Conservation (phyloP, 2,329 filamentous ascomycete genomes). For the Pseudogymnoascus sp. region DNA sequence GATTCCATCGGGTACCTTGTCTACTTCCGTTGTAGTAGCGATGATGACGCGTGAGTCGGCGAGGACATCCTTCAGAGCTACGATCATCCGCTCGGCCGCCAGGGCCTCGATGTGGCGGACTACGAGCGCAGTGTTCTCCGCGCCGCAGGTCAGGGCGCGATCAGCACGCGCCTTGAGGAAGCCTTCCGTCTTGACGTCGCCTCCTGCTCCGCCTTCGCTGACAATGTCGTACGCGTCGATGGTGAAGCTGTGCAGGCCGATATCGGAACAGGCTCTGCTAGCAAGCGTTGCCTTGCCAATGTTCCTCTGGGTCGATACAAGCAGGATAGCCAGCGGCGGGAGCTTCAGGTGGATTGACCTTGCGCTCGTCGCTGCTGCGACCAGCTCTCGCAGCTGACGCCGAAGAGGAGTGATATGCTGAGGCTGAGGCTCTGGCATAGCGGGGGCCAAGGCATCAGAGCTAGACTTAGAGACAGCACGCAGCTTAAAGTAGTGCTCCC, state of each 20-base stretch:
- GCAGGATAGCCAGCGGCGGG: slow-evolving; percentile 76
- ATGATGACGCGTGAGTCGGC: slow-evolving; percentile 74
- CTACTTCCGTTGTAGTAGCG: slow-evolving; percentile 89
- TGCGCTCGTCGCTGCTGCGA: slow-evolving; percentile 80
- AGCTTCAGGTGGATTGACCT: slow-evolving; percentile 79
- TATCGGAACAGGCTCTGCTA: slow-evolving; percentile 68
- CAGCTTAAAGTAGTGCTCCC: slow-evolving; percentile 83
- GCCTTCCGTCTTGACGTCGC: slow-evolving; percentile 89
- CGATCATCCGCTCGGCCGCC: slow-evolving; percentile 81
- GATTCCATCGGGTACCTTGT: slow-evolving; percentile 85
- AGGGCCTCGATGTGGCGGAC: slow-evolving; percentile 84
- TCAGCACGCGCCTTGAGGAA: slow-evolving; percentile 82
- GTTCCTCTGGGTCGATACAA: slow-evolving; percentile 84
- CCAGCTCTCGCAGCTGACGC: slow-evolving; percentile 70
- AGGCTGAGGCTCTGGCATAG: slow-evolving; percentile 36
- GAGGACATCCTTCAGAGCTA: slow-evolving; percentile 75
- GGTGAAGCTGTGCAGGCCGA: slow-evolving; percentile 79
- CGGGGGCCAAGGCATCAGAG: slow-evolving; percentile 32
- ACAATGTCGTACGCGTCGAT: slow-evolving; percentile 92
- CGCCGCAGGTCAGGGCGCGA: slow-evolving; percentile 77
- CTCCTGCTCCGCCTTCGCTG: slow-evolving; percentile 78
- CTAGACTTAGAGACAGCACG: slow-evolving; percentile 52
- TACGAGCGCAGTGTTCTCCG: slow-evolving; percentile 74
- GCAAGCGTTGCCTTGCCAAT: slow-evolving; percentile 86
- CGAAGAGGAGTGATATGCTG: slow-evolving; percentile 51